Evolutionary conservation across 2,329 filamentous ascomycete species (phyloP), one percentile per base, ranked within the genome.

Genomic region (Incumbomyces delicatus): DNA sequence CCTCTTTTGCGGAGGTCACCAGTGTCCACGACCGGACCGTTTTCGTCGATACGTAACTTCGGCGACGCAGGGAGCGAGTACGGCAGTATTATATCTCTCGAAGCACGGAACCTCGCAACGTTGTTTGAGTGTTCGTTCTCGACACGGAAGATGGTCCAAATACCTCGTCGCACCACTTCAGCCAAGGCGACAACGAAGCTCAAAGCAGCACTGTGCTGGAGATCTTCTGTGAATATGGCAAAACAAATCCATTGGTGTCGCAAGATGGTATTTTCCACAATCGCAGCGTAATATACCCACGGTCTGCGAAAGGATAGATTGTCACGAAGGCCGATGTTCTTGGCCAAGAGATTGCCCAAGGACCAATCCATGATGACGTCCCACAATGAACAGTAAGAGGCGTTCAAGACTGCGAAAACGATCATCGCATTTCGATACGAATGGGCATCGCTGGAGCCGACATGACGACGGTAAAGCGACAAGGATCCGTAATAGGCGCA

Each of bases 111-210:
- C 55, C 87, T 81, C 14, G 81, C 78, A 2, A 98, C 90, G 57
- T 95, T 95, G 46, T 84, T 82, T 66, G 88, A 95, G 66, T 98
- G 92, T 59, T 98, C 92, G 63, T 98, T 98, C 65, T 98, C 92
- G 20, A 98, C 89, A 34, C 92, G 86, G 63, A 98, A 85, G 3
- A 96, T 72, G 0, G 84, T 82, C 92, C 92, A 98, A 61, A 95
- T 79, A 51, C 87, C 89, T 61, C 92, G 74, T 29, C 92, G 80
- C n/a, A 78, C 74, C 17, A 94, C 79, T 63, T 98, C 92, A 7
- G 82, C 78, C 2, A 95, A 68, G 1, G 78, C 75, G 13, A 95
- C 78, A 27, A 85, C 56, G 64, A 96, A 96, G 1, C 86, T 88
- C 4, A 88, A 76, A 1, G 88, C 63, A 2, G 85, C 85, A 1